Base-by-base conservation (phyloP, 1,139 yeast species). In the Saccharomyces hybrid region DNA sequence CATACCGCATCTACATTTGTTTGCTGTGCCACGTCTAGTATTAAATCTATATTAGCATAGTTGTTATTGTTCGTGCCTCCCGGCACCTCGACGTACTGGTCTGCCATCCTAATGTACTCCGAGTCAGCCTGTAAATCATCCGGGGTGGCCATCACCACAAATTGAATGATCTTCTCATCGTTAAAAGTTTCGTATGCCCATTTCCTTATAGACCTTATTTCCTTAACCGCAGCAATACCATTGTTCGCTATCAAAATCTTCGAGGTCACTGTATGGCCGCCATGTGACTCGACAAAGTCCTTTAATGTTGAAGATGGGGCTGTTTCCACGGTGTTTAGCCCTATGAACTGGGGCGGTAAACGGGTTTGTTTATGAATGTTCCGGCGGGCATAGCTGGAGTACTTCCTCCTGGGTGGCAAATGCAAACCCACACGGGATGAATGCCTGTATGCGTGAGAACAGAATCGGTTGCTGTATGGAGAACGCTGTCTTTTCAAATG, bases 151-250 rank as follows among this genome's bases (percentile, higher is more conserved):
- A 93, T 93, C 49, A 87, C 98, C 46, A 93, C 93, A 70, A 93
- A 95, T 65, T 88, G 90, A 61, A 93, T 87, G 59, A 96, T 91
- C 69, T 87, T 81, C 73, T 93, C 98, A 68, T 95, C 85, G 59
- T 97, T 97, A 76, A 93, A 93, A 28, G 97, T 90, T 73, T 93
- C 98, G 73, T 93, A 95, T 47, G 98, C 93, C 99, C 99, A 95
- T 78, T 91, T 91, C 74, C 99, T 83, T 52, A 93, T 90, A 13
- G 97, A 88, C 68, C 99, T 82, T 70, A 95, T 95, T 75, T 93
- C 98, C 73, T 93, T 93, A 58, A 93, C 99, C 54, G 99, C 99
- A 46, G 96, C 99, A 71, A 93, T 95, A 81, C 99, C 99, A 71
- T 93, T 93, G 73, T 93, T 93, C 57, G 99, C 98, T 68, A 93